These are phyloP conservation scores for Pezicula neosporulosa DNA, from an alignment of 2,329 filamentous ascomycete species.

Conservation along the genomic window DNA sequence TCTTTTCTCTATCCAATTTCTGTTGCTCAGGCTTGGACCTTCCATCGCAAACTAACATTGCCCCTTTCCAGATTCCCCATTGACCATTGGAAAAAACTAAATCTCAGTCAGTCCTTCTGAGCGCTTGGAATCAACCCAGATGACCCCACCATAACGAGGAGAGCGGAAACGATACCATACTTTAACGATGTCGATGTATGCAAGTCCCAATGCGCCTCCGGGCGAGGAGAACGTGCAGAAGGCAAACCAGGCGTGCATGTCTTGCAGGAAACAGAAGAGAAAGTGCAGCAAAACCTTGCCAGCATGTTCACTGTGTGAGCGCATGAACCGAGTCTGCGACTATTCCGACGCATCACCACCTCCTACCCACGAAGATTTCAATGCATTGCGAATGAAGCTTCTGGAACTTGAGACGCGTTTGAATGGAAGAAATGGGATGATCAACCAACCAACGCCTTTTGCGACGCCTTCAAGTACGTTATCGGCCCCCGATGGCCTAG, in stretches of 20 bases:
- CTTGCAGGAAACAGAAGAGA: constrained; percentile 46
- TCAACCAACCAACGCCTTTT: constrained; percentile 19
- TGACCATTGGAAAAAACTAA: too few species aligned
- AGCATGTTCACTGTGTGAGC: constrained; percentile 41
- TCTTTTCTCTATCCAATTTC: too few species aligned
- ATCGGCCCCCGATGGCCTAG: constrained; percentile 13
- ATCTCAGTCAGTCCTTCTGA: neutral
- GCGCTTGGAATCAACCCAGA: neutral
- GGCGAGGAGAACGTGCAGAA: constrained; percentile 16
- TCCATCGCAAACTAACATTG: too few species aligned
- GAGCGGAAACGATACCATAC: neutral
- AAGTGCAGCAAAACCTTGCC: constrained; percentile 49
- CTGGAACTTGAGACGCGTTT: constrained; percentile 35
- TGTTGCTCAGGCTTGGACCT: too few species aligned
- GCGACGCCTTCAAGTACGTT: constrained; percentile 16
- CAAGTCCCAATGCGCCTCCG: constrained; percentile 2
- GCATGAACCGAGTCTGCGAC: constrained; percentile 39
- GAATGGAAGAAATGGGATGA: constrained; percentile 17
- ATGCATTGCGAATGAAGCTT: constrained; percentile 33
- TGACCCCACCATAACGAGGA: neutral
- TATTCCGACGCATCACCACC: constrained; percentile 33
- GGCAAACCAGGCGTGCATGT: constrained; percentile 38
- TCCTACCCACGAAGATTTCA: constrained; percentile 37
- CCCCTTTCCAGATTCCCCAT: too few species aligned
- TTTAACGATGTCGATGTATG: constrained; percentile 13